These are phyloP conservation scores for Mycosarcoma maydis DNA, from an alignment of 1,284 basidiomycete species.

Conservation along the genomic window DNA sequence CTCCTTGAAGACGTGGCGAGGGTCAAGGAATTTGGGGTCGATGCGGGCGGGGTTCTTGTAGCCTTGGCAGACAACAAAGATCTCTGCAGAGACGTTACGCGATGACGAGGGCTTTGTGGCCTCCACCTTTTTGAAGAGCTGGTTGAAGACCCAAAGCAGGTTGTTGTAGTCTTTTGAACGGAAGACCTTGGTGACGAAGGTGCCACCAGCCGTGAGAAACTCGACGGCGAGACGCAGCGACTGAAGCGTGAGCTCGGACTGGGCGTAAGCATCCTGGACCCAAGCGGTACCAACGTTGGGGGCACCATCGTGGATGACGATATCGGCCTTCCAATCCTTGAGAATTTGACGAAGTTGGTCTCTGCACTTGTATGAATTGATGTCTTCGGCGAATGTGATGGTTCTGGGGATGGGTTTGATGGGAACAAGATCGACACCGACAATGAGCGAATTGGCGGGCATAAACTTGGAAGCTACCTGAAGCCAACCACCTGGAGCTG, in stretches of 20 bases:
- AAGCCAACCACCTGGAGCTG: constrained; percentile 98
- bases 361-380: constrained; percentile 91
- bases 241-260: constrained; percentile 96
- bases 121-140: constrained; percentile 94
- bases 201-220: constrained; percentile 85
- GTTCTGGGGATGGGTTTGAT: constrained; percentile 96
- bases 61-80: constrained; percentile 97
- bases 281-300: constrained; percentile 99
- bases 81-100: constrained; percentile 98
- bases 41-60: constrained; percentile 95
- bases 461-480: constrained; percentile 99
- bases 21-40: constrained; percentile 97
- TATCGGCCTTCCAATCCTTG: constrained; percentile 99
- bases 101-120: constrained; percentile 99
- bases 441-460: constrained; percentile 92
- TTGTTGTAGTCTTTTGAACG: constrained; percentile 98
- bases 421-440: constrained; percentile 95
- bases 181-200: constrained; percentile 99
- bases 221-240: constrained; percentile 95
- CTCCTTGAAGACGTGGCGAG: constrained; percentile 98
- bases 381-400: constrained; percentile 91
- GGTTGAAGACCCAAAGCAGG: constrained; percentile 97
- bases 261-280: constrained; percentile 98
- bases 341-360: constrained; percentile 85
- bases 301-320: constrained; percentile 99